Conservation (phyloP, 805 yeast species). For the Starmera amethionina region DNA sequence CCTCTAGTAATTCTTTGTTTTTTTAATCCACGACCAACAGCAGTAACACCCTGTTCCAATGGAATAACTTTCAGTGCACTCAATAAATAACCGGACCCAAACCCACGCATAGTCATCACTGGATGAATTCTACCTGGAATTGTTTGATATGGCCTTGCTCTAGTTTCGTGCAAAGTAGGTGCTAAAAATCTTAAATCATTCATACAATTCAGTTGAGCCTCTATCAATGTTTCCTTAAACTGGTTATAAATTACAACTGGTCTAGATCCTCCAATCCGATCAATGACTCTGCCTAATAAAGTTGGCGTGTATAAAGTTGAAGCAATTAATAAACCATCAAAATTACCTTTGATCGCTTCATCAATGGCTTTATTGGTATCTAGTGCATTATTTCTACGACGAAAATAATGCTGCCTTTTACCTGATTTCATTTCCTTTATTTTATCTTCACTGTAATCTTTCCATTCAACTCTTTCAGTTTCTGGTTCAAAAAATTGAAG, state of each 20-base stretch:
- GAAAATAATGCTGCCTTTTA: slow-evolving; percentile 56
- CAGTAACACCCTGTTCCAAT: slow-evolving; percentile 49
- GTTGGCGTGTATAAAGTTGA: slow-evolving; percentile 64
- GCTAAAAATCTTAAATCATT: slow-evolving; percentile 66
- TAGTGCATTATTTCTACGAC: slow-evolving; percentile 49
- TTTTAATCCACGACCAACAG: slow-evolving; percentile 51
- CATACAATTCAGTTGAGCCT: slow-evolving; percentile 58
- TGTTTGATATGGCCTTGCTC: slow-evolving; percentile 84
- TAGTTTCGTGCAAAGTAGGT: slow-evolving; percentile 72
- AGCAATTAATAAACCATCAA: slow-evolving; percentile 69
- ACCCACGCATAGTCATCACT: slow-evolving; percentile 84
- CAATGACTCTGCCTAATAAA: slow-evolving; percentile 51
- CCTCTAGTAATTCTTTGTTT: slow-evolving; percentile 9
- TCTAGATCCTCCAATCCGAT: slow-evolving; percentile 71
- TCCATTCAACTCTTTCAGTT: slow-evolving; percentile 33
- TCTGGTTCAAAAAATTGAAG: slow-evolving; percentile 81
- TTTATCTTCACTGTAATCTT: slow-evolving; percentile 39
- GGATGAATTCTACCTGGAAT: slow-evolving; percentile 94
- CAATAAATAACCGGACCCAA: slow-evolving; percentile 73
- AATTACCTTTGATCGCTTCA: slow-evolving; percentile 39
- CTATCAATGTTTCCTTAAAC: slow-evolving; percentile 70
- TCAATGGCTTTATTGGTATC: slow-evolving; percentile 38
- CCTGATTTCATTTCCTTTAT: slow-evolving; percentile 44
- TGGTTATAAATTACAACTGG: slow-evolving; percentile 79
- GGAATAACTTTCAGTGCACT: slow-evolving; percentile 78